These are phyloP conservation scores for Adansonia madagascariensis DNA, from an alignment of 441 rosid genomes.

Conservation along the genomic window DNA sequence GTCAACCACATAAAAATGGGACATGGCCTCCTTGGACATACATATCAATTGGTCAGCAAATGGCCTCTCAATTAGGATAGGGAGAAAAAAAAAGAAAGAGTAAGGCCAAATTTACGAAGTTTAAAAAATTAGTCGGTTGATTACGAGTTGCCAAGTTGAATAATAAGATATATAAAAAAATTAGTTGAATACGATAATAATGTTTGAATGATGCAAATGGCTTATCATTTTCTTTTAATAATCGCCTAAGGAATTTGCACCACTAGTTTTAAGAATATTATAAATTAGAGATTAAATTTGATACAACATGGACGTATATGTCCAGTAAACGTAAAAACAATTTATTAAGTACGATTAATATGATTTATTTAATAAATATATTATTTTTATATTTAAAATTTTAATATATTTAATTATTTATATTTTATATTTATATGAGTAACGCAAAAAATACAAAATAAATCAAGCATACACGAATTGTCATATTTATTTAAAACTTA, in stretches of 20 bases:
- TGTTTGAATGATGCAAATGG: conserved; percentile 4
- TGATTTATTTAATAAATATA: no score
- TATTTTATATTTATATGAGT: no score
- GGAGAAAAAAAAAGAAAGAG: background rate
- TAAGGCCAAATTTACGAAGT: background rate
- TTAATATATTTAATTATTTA: no score
- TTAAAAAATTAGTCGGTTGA: background rate
- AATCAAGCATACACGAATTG: no score
- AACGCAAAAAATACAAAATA: no score
- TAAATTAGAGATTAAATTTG: background rate
- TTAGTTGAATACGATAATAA: background rate
- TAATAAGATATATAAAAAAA: background rate
- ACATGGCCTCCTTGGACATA: background rate
- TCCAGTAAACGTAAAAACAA: no score
- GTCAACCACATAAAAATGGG: conserved; percentile 19
- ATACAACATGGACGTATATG: no score
- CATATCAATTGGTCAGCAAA: background rate
- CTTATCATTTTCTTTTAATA: background rate
- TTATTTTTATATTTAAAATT: no score
- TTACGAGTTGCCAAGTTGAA: conserved; percentile 11
- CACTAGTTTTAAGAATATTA: background rate
- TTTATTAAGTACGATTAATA: no score
- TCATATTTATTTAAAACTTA: no score
- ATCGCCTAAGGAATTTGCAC: background rate
- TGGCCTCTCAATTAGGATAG: background rate